Evolutionary conservation across 2,329 filamentous ascomycete genomes (phyloP).

Genomic region (Clonostachys rhizophaga): DNA sequence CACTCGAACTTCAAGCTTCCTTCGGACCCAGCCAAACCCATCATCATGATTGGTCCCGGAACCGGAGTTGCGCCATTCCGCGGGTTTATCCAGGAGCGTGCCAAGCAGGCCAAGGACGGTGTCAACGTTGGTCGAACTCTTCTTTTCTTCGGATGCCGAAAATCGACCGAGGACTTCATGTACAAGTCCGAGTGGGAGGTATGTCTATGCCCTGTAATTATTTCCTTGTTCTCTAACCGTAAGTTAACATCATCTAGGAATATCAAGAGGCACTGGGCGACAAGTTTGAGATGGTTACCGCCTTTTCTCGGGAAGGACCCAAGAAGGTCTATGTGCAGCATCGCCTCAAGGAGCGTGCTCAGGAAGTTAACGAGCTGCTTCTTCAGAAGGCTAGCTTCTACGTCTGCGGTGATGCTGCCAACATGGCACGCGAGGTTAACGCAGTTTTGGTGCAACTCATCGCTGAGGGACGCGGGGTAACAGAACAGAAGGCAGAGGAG

Average conservation of each 20-base stretch:
- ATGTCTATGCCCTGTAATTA: constrained; percentile 30
- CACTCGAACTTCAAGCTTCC: constrained; percentile 99
- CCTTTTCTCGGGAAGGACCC: constrained; percentile 84
- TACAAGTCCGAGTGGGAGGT: constrained; percentile 93
- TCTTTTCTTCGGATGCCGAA: constrained; percentile 94
- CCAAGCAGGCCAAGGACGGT: constrained; percentile 74
- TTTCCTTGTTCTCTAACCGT: not conserved
- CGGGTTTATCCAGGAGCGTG: constrained; percentile 90
- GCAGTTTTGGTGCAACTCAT: constrained; percentile 83
- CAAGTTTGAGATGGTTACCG: constrained; percentile 84
- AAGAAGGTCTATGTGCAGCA: constrained; percentile 98
- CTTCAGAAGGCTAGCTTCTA: constrained; percentile 91
- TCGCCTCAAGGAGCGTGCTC: constrained; percentile 74
- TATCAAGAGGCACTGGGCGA: constrained; percentile 81
- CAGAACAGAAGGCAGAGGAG: constrained; percentile 87
- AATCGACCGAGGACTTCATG: constrained; percentile 81
- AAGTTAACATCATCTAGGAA: constrained; percentile 49
- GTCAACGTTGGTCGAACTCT: constrained; percentile 81
- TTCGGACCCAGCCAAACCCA: constrained; percentile 86
- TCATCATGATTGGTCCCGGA: constrained; percentile 95
- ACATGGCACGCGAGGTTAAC: constrained; percentile 95
- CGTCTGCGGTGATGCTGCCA: constrained; percentile 94
- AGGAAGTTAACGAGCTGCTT: constrained; percentile 83
- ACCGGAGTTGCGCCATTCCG: constrained; percentile 97
- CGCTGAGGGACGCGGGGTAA: constrained; percentile 73